A percentile compares a stretch with the other conserved stretches of the same genome.
These are phyloP conservation scores for Rhizophagus clarus DNA, from an alignment of 192 early-diverging fungal genomes.

Conservation along the genomic window DNA sequence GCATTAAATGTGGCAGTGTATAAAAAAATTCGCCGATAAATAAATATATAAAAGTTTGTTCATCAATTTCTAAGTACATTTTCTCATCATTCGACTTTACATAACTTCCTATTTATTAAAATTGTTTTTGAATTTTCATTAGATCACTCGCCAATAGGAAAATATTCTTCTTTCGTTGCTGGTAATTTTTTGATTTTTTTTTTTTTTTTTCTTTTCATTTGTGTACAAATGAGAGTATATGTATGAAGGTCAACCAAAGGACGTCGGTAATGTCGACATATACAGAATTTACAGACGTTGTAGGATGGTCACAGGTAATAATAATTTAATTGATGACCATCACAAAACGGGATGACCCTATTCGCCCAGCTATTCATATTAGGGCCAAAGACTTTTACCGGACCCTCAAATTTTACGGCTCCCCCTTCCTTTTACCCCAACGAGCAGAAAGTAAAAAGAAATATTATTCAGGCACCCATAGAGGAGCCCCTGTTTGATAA, in stretches of 20 bases:
- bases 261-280: not conserved
- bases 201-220: not conserved
- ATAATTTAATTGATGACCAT: not conserved
- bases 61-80: too few relatives aligned
- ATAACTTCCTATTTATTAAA: too few relatives aligned
- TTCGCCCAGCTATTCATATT: not conserved
- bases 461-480: conserved; percentile 1
- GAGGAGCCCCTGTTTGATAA: not conserved
- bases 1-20: too few relatives aligned
- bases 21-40: too few relatives aligned
- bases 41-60: too few relatives aligned
- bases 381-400: not conserved
- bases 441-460: conserved; percentile 12
- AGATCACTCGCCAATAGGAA: too few relatives aligned
- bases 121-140: too few relatives aligned
- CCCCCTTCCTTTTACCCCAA: not conserved
- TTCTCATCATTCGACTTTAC: too few relatives aligned
- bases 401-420: conserved; percentile 6
- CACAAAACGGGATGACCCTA: not conserved
- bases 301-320: not conserved
- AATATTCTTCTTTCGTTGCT: too few relatives aligned
- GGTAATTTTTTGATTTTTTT: too few relatives aligned
- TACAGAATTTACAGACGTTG: not conserved
- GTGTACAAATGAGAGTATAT: not conserved
- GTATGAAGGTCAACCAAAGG: not conserved